Percentiles rank a stretch among this genome's conserved stretches.
These are phyloP conservation scores for Gypsophila paniculata DNA, from an alignment of 179 eudicot genomes.

Conservation along the genomic window DNA sequence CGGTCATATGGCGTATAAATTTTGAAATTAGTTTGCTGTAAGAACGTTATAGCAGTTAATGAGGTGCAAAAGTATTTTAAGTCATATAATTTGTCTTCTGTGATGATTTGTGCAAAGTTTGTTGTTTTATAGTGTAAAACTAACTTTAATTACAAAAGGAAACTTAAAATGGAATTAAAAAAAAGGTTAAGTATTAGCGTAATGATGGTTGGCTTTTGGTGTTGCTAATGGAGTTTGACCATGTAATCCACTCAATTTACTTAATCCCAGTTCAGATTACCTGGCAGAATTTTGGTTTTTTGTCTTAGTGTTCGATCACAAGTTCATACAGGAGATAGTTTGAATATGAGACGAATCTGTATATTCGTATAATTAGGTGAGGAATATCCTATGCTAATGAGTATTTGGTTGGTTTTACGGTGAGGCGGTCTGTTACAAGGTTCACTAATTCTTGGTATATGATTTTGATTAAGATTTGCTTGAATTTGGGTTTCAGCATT, in stretches of 20 bases:
- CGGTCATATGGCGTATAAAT: too few species aligned
- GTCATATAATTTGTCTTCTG: too few species aligned
- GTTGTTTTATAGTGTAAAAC: constrained; percentile 8
- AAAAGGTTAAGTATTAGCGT: neutral
- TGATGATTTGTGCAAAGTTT: neutral
- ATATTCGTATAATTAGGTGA: neutral
- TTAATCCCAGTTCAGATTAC: neutral
- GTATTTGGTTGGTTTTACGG: too few species aligned
- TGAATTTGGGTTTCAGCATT: neutral
- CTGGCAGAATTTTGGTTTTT: neutral
- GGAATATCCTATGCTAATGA: neutral
- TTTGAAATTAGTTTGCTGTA: too few species aligned
- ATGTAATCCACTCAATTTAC: neutral
- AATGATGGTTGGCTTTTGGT: constrained; percentile 19
- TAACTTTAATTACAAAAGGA: neutral
- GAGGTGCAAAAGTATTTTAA: too few species aligned
- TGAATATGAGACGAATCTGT: neutral
- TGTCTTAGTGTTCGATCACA: neutral
- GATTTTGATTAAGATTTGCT: neutral
- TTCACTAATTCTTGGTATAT: neutral
- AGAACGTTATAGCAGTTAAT: too few species aligned
- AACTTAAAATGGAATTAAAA: neutral
- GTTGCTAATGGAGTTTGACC: constrained; percentile 19
- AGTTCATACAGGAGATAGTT: neutral
- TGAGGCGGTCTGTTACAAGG: too few species aligned